Evolutionary conservation across 2,329 filamentous ascomycete genomes (phyloP), one percentile per base, ranked within the genome.

Genomic region (Pestalotiopsis sp.): DNA sequence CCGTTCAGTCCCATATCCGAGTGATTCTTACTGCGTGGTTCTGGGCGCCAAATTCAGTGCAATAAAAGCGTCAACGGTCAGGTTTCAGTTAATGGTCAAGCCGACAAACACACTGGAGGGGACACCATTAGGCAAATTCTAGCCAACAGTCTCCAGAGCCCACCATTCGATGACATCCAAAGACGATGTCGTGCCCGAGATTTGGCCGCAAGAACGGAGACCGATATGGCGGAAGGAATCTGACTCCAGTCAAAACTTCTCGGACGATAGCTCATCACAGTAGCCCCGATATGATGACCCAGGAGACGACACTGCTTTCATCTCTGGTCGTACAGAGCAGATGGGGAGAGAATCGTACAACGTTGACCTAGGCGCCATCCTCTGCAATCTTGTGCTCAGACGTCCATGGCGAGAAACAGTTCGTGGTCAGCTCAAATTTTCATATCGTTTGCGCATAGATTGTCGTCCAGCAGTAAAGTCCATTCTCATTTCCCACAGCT

Each of bases 91-190:
- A 7, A 7, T 9, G 31, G 91, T 89, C 61, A 97, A 84, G 25
- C 93, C 91, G 76, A 94, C 88, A 87, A 94, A 96, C 36, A 95
- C 91, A 77, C 95, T 92, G 66, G 93, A 87, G 66, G 94, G 81
- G 20, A 96, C 91, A 1, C 93, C 93, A 0, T 93, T 96, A 0
- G 93, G 93, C 93, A 96, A 95, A 75, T 97, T 93, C 93, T 93
- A 96, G 3, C 93, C 85, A 75, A 96, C 96, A 0, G 90, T 90
- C 79, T 96, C 93, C 52, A 97, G 84, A 75, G 93, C 93, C 65
- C 89, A 83, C 93, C 96, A 96, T 71, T 92, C 91, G 58, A 91
- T 90, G n/a, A 96, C 85, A 13, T 93, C 92, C 72, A 95, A 82
- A 11, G 93, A 92, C 13, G 94, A 93, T 64, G 96, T 82, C 1